A percentile compares a stretch with the other conserved stretches of the same genome.
Evolutionary conservation across 805 yeast species (phyloP).

Genomic region (Candida nemodendra): DNA sequence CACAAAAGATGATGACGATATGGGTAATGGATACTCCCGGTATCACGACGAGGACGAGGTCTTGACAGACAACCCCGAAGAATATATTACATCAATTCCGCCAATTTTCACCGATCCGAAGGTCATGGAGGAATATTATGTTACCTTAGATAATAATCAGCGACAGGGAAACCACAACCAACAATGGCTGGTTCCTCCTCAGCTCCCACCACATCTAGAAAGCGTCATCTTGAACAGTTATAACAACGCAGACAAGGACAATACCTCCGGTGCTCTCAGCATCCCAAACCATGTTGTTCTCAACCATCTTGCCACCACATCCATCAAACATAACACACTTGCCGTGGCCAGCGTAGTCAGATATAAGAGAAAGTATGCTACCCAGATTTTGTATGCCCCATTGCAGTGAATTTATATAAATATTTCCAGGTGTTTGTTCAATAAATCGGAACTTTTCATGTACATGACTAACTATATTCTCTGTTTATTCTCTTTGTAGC

Average conservation of each 20-base stretch:
- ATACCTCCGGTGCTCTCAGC: conserved; percentile 84
- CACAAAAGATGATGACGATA: conserved; percentile 70
- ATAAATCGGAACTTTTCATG: too few species aligned
- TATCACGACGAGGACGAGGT: conserved; percentile 62
- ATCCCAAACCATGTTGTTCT: conserved; percentile 94
- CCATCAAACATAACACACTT: conserved; percentile 87
- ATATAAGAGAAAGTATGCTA: conserved; percentile 83
- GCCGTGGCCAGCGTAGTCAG: conserved; percentile 92
- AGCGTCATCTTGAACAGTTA: conserved; percentile 84
- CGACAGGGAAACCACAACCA: conserved; percentile 48
- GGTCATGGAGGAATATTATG: conserved; percentile 82
- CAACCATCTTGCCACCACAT: conserved; percentile 93
- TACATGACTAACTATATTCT: too few species aligned
- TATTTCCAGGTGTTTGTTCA: too few species aligned
- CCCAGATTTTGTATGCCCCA: conserved; percentile 91
- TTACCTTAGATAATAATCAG: conserved; percentile 70
- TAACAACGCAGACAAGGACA: conserved; percentile 62
- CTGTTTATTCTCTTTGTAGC: too few species aligned
- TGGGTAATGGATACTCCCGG: conserved; percentile 78
- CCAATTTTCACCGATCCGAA: conserved; percentile 83
- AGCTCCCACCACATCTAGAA: conserved; percentile 94
- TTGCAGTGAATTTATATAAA: conserved; percentile 41
- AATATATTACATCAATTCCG: conserved; percentile 69
- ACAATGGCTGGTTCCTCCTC: conserved; percentile 82
- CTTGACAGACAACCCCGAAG: conserved; percentile 29